A percentile compares a stretch with the other conserved stretches of the same genome.
phyloP scores from a whole-genome alignment of 176 grass and related monocot species.

The Elaeis guineensis region DNA sequence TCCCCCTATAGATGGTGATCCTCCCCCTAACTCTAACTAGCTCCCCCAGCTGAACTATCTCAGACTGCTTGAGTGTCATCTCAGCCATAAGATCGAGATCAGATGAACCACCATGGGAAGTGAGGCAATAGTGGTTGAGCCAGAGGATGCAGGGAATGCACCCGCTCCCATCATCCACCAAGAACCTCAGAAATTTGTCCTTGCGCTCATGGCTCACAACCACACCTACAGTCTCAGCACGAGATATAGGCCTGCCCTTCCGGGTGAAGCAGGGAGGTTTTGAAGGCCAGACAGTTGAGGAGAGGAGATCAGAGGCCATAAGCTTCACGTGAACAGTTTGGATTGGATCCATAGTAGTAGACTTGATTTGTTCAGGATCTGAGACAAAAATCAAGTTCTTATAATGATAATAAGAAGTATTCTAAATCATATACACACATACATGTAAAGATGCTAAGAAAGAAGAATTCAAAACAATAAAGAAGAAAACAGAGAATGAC shows the following conservation, averaged over 20 bases:
- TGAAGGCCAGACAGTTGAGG: conserved; percentile 26
- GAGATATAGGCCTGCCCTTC: conserved; percentile 29
- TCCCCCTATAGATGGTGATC: conserved; percentile 46
- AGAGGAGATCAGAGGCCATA: conserved; percentile 54
- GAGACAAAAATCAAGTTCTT: too few relatives aligned
- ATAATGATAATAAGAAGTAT: too few relatives aligned
- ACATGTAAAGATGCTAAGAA: too few relatives aligned
- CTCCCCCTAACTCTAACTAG: conserved; percentile 61
- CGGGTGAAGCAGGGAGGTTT: conserved; percentile 27
- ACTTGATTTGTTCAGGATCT: too few relatives aligned
- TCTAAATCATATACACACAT: too few relatives aligned
- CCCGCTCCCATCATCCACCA: conserved; percentile 67
- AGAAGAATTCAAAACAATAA: too few relatives aligned
- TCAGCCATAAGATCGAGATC: conserved; percentile 37
- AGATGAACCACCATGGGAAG: background rate
- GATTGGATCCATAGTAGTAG: conserved; percentile 26
- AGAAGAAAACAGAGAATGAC: too few relatives aligned
- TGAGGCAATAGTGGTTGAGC: conserved; percentile 38
- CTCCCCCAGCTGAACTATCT: conserved; percentile 38
- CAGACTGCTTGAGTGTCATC: conserved; percentile 31
- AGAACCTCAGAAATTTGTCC: conserved; percentile 52
- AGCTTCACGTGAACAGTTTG: conserved; percentile 47
- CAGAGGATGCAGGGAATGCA: conserved; percentile 72
- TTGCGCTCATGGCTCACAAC: conserved; percentile 48
- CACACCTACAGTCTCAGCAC: conserved; percentile 43